These are phyloP conservation scores for Sporisorium sorghi DNA, from an alignment of 1,284 basidiomycete genomes.

Conservation along the genomic window DNA sequence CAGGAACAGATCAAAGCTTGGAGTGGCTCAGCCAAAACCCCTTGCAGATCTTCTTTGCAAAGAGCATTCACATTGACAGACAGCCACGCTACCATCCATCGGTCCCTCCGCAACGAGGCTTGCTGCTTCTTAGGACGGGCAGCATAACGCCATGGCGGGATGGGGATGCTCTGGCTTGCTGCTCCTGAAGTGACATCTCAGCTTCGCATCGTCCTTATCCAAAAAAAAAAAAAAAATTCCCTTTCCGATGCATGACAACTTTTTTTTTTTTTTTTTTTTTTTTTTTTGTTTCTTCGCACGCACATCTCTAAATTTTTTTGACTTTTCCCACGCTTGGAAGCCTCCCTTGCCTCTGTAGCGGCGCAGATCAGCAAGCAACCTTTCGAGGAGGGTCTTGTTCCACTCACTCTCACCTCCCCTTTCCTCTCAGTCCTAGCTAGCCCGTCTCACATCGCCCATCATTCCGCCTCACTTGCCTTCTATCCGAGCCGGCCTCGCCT, in stretches of 20 bases:
- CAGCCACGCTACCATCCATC: not conserved
- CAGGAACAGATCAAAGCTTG: not conserved
- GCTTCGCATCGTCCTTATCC: too few species aligned
- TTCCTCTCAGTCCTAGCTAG: too few species aligned
- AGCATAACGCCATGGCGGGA: too few species aligned
- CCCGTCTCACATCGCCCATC: slow-evolving; percentile 22
- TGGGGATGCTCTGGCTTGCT: too few species aligned
- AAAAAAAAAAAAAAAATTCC: too few species aligned
- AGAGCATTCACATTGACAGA: not conserved
- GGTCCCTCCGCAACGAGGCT: not conserved
- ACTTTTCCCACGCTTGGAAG: not conserved
- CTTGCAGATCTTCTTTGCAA: not conserved
- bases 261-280: too few species aligned
- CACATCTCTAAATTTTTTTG: not conserved
- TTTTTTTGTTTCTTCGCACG: not conserved
- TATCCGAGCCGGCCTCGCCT: slow-evolving; percentile 28
- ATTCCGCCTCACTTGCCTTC: slow-evolving; percentile 32
- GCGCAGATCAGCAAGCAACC: not conserved
- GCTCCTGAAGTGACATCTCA: too few species aligned
- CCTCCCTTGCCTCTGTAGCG: not conserved
- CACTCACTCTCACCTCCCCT: too few species aligned
- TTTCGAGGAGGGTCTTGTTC: too few species aligned
- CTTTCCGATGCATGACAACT: too few species aligned
- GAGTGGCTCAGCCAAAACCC: not conserved
- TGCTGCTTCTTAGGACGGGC: not conserved